A percentile compares a stretch with the other conserved stretches of the same genome.
Conservation (phyloP, 805 yeast species). For the Spathaspora arborariae region DNA sequence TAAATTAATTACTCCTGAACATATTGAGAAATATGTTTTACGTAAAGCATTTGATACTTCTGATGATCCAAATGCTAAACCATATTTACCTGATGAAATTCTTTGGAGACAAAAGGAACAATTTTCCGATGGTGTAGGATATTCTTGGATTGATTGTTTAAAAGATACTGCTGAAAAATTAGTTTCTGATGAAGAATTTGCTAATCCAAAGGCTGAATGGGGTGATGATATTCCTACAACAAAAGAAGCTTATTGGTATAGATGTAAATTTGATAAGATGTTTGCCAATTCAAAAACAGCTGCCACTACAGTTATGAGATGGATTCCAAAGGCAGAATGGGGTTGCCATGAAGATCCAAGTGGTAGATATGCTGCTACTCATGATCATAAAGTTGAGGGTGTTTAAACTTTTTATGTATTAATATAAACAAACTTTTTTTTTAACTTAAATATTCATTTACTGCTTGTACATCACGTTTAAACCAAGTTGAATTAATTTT, state of each 20-base stretch:
- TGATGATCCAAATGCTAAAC: slow-evolving; percentile 71
- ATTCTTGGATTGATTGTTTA: slow-evolving; percentile 97
- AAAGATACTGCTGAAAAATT: slow-evolving; percentile 90
- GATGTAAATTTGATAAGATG: slow-evolving; percentile 90
- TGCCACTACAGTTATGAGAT: slow-evolving; percentile 96
- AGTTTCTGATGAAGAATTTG: slow-evolving; percentile 86
- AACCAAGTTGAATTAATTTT: slow-evolving; percentile 50
- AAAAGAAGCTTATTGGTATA: slow-evolving; percentile 99
- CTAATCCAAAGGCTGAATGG: slow-evolving; percentile 93
- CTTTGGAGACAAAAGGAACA: slow-evolving; percentile 99
- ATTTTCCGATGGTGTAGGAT: slow-evolving; percentile 99
- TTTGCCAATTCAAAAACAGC: slow-evolving; percentile 80
- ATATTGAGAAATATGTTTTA: slow-evolving; percentile 91
- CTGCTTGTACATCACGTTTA: slow-evolving; percentile 38
- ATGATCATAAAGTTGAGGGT: slow-evolving; percentile 49
- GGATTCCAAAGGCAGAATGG: slow-evolving; percentile 99
- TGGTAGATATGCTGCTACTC: slow-evolving; percentile 93
- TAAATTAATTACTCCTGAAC: slow-evolving; percentile 74
- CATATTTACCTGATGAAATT: slow-evolving; percentile 94
- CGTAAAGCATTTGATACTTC: slow-evolving; percentile 97
- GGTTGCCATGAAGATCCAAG: slow-evolving; percentile 99
- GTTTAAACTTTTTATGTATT: too few relatives aligned
- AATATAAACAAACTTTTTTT: not conserved
- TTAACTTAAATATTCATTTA: slow-evolving; percentile 18
- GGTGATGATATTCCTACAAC: slow-evolving; percentile 93